Percentiles rank a stretch among this genome's conserved stretches.
Conservation (phyloP, 106 monocot species). For the Xerophyta viscosa region DNA sequence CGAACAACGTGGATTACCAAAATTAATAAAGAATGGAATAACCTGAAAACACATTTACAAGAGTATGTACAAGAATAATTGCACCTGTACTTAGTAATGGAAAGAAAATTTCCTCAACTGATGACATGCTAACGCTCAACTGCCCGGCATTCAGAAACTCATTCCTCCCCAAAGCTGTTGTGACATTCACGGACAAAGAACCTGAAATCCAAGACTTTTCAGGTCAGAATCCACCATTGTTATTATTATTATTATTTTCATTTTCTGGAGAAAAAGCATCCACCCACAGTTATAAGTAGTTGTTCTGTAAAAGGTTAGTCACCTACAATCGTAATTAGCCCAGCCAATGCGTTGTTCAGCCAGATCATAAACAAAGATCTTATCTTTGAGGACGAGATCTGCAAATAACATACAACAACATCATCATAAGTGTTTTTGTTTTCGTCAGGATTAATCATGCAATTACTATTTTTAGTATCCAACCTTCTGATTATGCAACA, state of each 20-base stretch:
- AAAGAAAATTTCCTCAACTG: not conserved
- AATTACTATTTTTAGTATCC: too few relatives aligned
- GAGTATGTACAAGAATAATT: slow-evolving; percentile 19
- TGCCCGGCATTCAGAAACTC: slow-evolving; percentile 60
- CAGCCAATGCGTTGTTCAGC: slow-evolving; percentile 75
- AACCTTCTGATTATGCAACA: too few relatives aligned
- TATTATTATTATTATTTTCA: too few relatives aligned
- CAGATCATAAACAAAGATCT: slow-evolving; percentile 89
- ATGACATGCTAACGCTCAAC: slow-evolving; percentile 27
- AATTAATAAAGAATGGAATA: too few relatives aligned
- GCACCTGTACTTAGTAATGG: slow-evolving; percentile 5
- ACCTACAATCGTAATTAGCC: slow-evolving; percentile 83
- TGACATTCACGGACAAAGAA: slow-evolving; percentile 69
- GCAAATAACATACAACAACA: slow-evolving; percentile 5
- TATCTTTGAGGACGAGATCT: slow-evolving; percentile 96
- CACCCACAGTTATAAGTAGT: not conserved
- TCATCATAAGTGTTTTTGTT: not conserved
- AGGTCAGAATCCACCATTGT: too few relatives aligned
- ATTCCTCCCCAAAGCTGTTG: slow-evolving; percentile 47
- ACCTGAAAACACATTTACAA: slow-evolving; percentile 11
- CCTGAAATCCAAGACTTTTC: too few relatives aligned
- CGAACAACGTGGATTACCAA: too few relatives aligned
- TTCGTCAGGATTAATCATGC: not conserved
- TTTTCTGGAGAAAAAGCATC: not conserved
- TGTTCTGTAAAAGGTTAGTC: not conserved